Evolutionary conservation across 176 grass and related monocot genomes (phyloP).

Genomic region (Puya raimondii): DNA sequence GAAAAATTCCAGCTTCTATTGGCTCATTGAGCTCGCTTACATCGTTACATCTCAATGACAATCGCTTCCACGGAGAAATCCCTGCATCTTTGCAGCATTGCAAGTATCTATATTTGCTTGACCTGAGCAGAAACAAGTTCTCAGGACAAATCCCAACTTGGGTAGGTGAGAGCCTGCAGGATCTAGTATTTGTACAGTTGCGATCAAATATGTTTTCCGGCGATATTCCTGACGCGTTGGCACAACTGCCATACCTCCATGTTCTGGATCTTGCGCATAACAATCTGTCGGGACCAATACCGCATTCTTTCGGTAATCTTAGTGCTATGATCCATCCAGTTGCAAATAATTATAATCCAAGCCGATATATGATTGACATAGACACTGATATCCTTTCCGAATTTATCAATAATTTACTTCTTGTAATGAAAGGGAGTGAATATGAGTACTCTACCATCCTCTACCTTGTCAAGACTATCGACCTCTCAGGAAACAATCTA

Average conservation of each 20-base stretch:
- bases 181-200: conserved; percentile 8
- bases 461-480: neutral
- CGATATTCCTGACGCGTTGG: conserved; percentile 1
- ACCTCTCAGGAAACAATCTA: conserved; percentile 5
- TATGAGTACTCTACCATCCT: neutral
- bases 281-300: neutral
- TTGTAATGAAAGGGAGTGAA: neutral
- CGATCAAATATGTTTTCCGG: conserved; percentile 19
- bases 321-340: neutral
- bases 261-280: conserved; percentile 18
- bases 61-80: conserved; percentile 4
- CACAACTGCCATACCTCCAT: conserved; percentile 10
- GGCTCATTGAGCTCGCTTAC: neutral
- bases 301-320: neutral
- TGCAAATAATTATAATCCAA: too few relatives aligned
- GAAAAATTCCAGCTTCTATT: neutral
- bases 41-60: neutral
- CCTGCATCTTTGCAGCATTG: conserved; percentile 9
- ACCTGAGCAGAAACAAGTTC: conserved; percentile 21
- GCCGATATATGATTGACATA: too few relatives aligned
- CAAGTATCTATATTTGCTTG: neutral
- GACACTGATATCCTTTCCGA: neutral
- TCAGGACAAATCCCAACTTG: conserved; percentile 19
- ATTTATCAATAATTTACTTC: neutral
- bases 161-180: conserved; percentile 13